Evolutionary conservation across 192 early-diverging fungal genomes (phyloP), one percentile per base, ranked within the genome.

Genomic region (Mortierella antarctica): DNA sequence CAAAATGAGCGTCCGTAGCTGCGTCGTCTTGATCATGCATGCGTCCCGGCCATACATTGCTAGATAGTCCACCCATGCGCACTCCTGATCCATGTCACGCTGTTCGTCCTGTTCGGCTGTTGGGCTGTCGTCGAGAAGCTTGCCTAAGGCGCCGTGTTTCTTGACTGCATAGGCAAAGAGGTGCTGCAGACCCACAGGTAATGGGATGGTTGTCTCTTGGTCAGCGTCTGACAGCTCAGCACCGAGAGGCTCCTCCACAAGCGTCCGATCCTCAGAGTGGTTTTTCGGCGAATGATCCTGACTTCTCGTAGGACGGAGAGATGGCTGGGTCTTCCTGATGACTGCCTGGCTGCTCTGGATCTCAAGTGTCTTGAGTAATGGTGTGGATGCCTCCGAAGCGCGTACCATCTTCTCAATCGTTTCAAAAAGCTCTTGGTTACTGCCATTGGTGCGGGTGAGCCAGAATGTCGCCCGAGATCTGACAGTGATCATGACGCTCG

Each of bases 41-140:
- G 46, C 44, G 20, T 79, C 69, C 10, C 55, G 63, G 23, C 76
- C 76, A 39, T 79, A 71, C 20, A 62, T 48, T 3, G 76, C 76
- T 67, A 79, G 71, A 47, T 79, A 79, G 13, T 79, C 76, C 5
- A 79, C 69, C 76, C 76, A 79, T 0, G 64, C 69, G 45, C 64
- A 62, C 39, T 79, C 76, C 18, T 53, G 57, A 5, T 79, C 76
- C 31, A 79, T 71, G 0, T 79, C 76, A 3, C 46, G 52, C 31
- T 55, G 51, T 12, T 45, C 21, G 14, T 66, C 50, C 20, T 47
- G 52, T 31, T 42, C 42, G n/a, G 40, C 52, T 17, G n/a, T 6
- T 54, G 40, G 23, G 7, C 45, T 18, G 21, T 46, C 10, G 54
- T 31, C 20, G 66, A 39, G 21, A 20, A 21, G 41, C 40, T 39